Evolutionary conservation across 192 early-diverging fungal genomes (phyloP), one percentile per base, ranked within the genome.

Genomic region (Cetraspora pellucida): DNA sequence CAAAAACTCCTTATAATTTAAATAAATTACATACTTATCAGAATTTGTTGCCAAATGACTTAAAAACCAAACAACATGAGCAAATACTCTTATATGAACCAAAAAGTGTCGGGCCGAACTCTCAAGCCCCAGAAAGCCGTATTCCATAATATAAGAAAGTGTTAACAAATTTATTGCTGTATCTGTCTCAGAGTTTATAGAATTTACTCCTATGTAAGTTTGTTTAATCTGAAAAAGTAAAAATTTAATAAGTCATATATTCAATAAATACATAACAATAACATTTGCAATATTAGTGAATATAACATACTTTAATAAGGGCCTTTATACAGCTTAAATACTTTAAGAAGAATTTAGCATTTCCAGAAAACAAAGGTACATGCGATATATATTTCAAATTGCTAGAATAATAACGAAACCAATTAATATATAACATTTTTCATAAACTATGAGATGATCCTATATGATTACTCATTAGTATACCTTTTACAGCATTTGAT

Each of bases 271-370:
- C 25, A 27, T 27, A 28, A 28, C 25, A 61, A 28, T 30, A 61
- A 28, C 28, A 25, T 25, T 25, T 14, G 28, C 10, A 16, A 28
- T 28, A n/a, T 28, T 9, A 28, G 8, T 0, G 28, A 60, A 60
- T 28, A 28, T 13, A 1, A 60, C 19, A 43, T 37, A 65, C 58
- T 23, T 60, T 21, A 27, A 60, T 76, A n/a, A 76, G 27, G 1
- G n/a, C 23, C 31, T 66, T 49, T 43, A 76, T 19, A 66, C 85
- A 86, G n/a, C 85, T 74, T 13, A 89, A 60, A 76, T 86, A 89
- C 64, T 87, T 80, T 1, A 79, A 79, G 1, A 78, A 84, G 73
- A 86, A 84, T 61, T 88, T 81, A 0, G 88, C 82, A 58, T 82
- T 84, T 19, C 84, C 82, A 8, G 82, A 60, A 25, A 82, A 30